Conservation (phyloP, 2,329 filamentous ascomycete genomes). For the Diaporthe capsici region DNA sequence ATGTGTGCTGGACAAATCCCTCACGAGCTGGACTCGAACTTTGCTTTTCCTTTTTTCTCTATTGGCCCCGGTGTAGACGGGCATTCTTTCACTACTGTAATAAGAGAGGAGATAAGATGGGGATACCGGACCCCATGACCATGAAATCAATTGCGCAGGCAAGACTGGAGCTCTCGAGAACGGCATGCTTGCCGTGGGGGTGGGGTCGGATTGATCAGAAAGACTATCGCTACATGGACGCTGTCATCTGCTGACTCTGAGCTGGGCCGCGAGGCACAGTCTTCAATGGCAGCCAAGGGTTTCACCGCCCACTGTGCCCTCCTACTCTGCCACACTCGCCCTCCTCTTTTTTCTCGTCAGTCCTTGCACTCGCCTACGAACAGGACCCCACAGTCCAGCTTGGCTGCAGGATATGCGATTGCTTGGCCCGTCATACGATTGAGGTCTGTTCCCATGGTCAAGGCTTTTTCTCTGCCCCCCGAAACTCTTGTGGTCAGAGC, state of each 20-base stretch:
- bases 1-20: slow-evolving; percentile 15
- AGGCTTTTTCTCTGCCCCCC: neutral
- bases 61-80: neutral
- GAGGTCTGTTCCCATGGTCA: slow-evolving; percentile 4
- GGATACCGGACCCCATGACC: neutral
- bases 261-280: neutral
- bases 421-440: slow-evolving; percentile 13
- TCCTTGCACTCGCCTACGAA: neutral
- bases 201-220: neutral
- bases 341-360: neutral
- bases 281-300: neutral
- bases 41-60: neutral
- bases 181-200: neutral
- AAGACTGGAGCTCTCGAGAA: neutral
- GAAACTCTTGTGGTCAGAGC: slow-evolving; percentile 8
- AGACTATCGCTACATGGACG: neutral
- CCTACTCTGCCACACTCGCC: neutral
- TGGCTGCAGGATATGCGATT: slow-evolving; percentile 9
- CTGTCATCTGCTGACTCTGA: neutral
- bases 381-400: slow-evolving; percentile 6
- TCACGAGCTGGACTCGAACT: slow-evolving; percentile 1
- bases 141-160: neutral
- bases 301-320: slow-evolving; percentile 19
- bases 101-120: slow-evolving; percentile 6
- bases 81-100: neutral